A percentile compares a stretch with the other conserved stretches of the same genome.
Conservation (phyloP, 2,329 filamentous ascomycete genomes). For the Colletotrichum godetiae region DNA sequence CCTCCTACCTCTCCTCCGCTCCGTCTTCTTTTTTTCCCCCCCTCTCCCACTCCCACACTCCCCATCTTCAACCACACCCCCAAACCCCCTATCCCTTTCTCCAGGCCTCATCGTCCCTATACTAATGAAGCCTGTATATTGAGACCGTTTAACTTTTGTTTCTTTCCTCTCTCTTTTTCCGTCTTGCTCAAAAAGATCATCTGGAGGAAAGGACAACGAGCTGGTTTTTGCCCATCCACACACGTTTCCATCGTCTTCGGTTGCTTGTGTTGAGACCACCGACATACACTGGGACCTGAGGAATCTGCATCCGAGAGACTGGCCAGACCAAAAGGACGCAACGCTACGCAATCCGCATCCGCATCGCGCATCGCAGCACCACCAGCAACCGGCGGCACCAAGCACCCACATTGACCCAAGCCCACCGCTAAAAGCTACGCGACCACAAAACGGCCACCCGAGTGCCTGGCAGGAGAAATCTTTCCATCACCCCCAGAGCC, state of each 20-base stretch:
- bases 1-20: slow-evolving; percentile 1
- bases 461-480: slow-evolving; percentile 35
- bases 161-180: slow-evolving; percentile 29
- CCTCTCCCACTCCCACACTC: slow-evolving; percentile 12
- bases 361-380: slow-evolving; percentile 29
- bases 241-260: background rate
- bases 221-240: slow-evolving; percentile 4
- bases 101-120: slow-evolving; percentile 38
- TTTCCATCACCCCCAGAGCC: slow-evolving; percentile 26
- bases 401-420: slow-evolving; percentile 25
- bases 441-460: slow-evolving; percentile 32
- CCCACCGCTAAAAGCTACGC: slow-evolving; percentile 32
- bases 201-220: slow-evolving; percentile 32
- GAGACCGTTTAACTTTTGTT: slow-evolving; percentile 36
- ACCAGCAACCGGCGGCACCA: background rate
- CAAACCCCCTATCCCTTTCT: slow-evolving; percentile 35
- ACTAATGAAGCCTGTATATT: slow-evolving; percentile 39
- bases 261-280: no score
- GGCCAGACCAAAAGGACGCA: slow-evolving; percentile 13
- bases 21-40: background rate
- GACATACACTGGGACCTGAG: slow-evolving; percentile 14
- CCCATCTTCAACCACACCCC: slow-evolving; percentile 9
- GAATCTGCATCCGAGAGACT: slow-evolving; percentile 28
- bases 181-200: slow-evolving; percentile 21
- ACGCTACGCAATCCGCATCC: slow-evolving; percentile 9